phyloP scores from a whole-genome alignment of 108 stramenopile genomes.

The Cylindrotheca closterium region DNA sequence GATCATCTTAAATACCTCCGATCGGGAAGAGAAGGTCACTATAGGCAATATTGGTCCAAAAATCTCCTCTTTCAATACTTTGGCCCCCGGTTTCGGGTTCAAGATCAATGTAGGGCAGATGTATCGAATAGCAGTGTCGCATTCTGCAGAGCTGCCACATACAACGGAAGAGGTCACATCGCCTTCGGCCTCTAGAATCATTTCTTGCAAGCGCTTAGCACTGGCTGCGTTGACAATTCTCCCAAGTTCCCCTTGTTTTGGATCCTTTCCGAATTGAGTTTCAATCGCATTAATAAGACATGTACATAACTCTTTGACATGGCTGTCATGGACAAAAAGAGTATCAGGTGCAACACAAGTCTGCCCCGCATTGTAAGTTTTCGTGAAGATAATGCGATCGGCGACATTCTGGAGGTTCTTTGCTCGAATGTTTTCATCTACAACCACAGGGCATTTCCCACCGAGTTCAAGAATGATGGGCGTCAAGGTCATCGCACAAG shows the following conservation, averaged over 20 bases:
- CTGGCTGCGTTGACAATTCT: slow-evolving; percentile 41
- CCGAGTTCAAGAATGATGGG: slow-evolving; percentile 91
- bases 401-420: slow-evolving; percentile 51
- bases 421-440: slow-evolving; percentile 57
- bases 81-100: slow-evolving; percentile 44
- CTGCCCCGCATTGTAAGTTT: slow-evolving; percentile 84
- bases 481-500: slow-evolving; percentile 84
- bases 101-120: slow-evolving; percentile 63
- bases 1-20: slow-evolving; percentile 62
- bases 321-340: slow-evolving; percentile 27
- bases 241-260: slow-evolving; percentile 36
- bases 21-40: slow-evolving; percentile 40
- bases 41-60: slow-evolving; percentile 90
- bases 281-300: slow-evolving; percentile 6
- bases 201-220: slow-evolving; percentile 34
- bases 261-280: slow-evolving; percentile 33
- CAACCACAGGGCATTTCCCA: slow-evolving; percentile 80
- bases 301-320: slow-evolving; percentile 2
- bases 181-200: slow-evolving; percentile 51
- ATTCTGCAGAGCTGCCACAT: slow-evolving; percentile 40
- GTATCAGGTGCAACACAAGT: slow-evolving; percentile 77
- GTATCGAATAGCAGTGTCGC: slow-evolving; percentile 41
- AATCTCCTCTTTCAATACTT: slow-evolving; percentile 81
- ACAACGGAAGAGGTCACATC: slow-evolving; percentile 18
- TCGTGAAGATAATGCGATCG: slow-evolving; percentile 63